Evolutionary conservation across 352 stramenopile species (phyloP).

Genomic region (Globisporangium cystogenes): DNA sequence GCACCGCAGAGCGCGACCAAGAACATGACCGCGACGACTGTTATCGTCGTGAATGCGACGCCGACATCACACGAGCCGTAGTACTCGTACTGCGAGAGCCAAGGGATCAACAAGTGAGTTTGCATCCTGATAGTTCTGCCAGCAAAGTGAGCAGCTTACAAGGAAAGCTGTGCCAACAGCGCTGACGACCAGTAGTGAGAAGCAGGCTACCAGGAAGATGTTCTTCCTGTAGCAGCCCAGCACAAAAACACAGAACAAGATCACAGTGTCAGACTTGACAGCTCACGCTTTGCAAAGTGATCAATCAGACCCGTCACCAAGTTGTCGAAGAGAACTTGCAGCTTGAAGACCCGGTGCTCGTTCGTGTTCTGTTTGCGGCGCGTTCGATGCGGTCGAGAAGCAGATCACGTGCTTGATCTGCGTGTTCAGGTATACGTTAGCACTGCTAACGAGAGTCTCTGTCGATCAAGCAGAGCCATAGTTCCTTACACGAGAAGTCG

Average conservation of each 20-base stretch:
- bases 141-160: slow-evolving; percentile 15
- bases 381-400: slow-evolving; percentile 48
- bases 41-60: slow-evolving; percentile 85
- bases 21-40: slow-evolving; percentile 65
- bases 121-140: background rate
- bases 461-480: background rate
- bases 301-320: background rate
- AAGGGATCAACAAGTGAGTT: background rate
- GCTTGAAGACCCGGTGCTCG: background rate
- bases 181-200: slow-evolving; percentile 53
- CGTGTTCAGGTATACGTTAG: background rate
- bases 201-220: slow-evolving; percentile 60
- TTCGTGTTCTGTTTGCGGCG: slow-evolving; percentile 15
- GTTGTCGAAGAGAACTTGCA: background rate
- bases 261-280: too few relatives aligned
- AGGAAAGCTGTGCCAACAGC: slow-evolving; percentile 37
- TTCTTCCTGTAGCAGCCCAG: slow-evolving; percentile 25
- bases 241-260: too few relatives aligned
- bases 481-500: slow-evolving; percentile 58
- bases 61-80: slow-evolving; percentile 81
- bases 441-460: background rate
- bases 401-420: slow-evolving; percentile 58
- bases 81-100: slow-evolving; percentile 65
- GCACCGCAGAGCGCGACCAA: slow-evolving; percentile 51
- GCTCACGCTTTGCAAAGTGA: too few relatives aligned